A percentile compares a stretch with the other conserved stretches of the same genome.
Conservation (phyloP, 176 grass and related monocot species). For the Oropetium thomaeum region DNA sequence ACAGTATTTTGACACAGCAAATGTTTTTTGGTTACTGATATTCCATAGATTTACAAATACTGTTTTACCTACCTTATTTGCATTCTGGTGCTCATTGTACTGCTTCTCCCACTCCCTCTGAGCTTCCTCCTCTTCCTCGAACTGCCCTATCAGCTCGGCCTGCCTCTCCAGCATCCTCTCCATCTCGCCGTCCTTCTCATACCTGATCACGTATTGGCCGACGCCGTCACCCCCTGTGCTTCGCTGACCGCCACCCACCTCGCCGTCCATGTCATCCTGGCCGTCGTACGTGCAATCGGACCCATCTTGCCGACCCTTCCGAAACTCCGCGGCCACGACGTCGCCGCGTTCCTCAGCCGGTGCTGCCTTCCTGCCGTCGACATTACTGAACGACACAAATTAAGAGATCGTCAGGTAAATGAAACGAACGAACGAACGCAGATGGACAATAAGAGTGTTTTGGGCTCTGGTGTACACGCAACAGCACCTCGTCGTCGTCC, state of each 20-base stretch:
- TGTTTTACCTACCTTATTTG: conserved; percentile 32
- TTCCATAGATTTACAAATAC: not conserved
- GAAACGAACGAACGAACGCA: not conserved
- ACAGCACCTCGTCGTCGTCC: conserved; percentile 46
- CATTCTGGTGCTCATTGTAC: conserved; percentile 46
- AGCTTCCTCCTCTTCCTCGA: conserved; percentile 71
- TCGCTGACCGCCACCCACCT: conserved; percentile 38
- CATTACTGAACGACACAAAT: not conserved
- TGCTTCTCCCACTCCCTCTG: conserved; percentile 85
- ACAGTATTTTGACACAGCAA: not conserved
- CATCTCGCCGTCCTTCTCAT: conserved; percentile 61
- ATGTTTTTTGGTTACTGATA: too few relatives aligned
- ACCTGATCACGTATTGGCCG: conserved; percentile 38
- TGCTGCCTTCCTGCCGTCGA: conserved; percentile 36
- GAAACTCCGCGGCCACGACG: not conserved
- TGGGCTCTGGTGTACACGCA: not conserved
- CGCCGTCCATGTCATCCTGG: conserved; percentile 30
- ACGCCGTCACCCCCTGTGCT: conserved; percentile 22
- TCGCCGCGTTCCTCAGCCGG: conserved; percentile 24
- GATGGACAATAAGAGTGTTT: not conserved
- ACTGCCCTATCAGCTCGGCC: conserved; percentile 76
- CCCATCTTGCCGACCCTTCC: conserved; percentile 1
- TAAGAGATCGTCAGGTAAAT: not conserved
- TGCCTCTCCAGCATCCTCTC: conserved; percentile 78
- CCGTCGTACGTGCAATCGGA: conserved; percentile 25